Evolutionary conservation across 768 basidiomycete genomes (phyloP).

Genomic region (Boletus rubroflammeus): DNA sequence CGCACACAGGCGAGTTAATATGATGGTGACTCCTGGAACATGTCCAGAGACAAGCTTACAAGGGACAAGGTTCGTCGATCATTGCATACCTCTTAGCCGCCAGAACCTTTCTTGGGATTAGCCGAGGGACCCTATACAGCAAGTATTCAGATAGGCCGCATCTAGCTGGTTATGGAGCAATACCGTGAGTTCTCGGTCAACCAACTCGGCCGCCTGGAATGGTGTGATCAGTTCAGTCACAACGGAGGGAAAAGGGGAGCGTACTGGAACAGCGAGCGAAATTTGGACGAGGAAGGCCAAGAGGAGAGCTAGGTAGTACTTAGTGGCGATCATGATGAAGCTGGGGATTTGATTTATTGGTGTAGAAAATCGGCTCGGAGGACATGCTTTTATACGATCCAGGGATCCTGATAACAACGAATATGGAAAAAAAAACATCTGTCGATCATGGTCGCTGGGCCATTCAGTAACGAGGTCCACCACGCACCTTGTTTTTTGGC

Average conservation of each 20-base stretch:
- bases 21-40: neutral
- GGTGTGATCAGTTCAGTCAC: neutral
- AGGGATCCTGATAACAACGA: neutral
- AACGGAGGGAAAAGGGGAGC: neutral
- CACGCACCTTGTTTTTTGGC: too few species aligned
- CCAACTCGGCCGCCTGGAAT: slow-evolving; percentile 12
- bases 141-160: neutral
- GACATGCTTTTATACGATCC: slow-evolving; percentile 23
- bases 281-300: slow-evolving; percentile 17
- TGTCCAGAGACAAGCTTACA: slow-evolving; percentile 7
- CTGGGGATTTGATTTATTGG: neutral
- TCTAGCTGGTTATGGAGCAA: neutral
- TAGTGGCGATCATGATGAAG: slow-evolving; percentile 20
- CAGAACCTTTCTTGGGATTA: too few species aligned
- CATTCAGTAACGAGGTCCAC: slow-evolving; percentile 17
- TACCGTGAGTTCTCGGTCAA: too few species aligned
- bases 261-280: slow-evolving; percentile 23
- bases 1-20: slow-evolving; percentile 2
- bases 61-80: neutral
- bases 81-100: too few species aligned
- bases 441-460: slow-evolving; percentile 15
- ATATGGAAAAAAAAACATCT: neutral
- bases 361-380: neutral
- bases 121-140: slow-evolving; percentile 7
- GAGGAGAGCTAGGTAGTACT: slow-evolving; percentile 19